phyloP scores from a whole-genome alignment of 768 basidiomycete genomes.

The Naganishia friedmannii region DNA sequence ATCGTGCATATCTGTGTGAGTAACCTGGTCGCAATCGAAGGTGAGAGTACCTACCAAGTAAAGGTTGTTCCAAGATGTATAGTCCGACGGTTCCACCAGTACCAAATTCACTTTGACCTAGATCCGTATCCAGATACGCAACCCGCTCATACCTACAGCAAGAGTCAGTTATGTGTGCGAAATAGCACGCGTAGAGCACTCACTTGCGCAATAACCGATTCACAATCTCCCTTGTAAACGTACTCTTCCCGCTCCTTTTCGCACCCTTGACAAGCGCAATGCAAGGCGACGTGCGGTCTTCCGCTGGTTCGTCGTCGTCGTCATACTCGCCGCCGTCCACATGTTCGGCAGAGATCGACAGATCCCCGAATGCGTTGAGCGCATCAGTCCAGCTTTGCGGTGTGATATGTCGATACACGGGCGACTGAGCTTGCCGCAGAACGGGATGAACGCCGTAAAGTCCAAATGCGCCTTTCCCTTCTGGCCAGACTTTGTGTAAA shows the following conservation, averaged over 20 bases:
- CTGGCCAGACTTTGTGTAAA: conserved; percentile 64
- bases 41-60: conserved; percentile 62
- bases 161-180: not conserved
- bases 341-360: not conserved
- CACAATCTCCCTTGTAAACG: conserved; percentile 69
- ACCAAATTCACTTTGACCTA: conserved; percentile 91
- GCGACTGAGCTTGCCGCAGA: conserved; percentile 35
- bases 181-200: conserved; percentile 53
- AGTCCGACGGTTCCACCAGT: conserved; percentile 80
- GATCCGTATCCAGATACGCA: conserved; percentile 86
- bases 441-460: conserved; percentile 56
- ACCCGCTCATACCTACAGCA: conserved; percentile 67
- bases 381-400: conserved; percentile 42
- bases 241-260: conserved; percentile 86
- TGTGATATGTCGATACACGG: conserved; percentile 43
- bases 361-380: conserved; percentile 44
- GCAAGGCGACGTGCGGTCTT: conserved; percentile 39
- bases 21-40: too few relatives aligned
- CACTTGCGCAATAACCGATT: conserved; percentile 63
- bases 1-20: conserved; percentile 17
- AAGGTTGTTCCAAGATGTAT: conserved; percentile 63
- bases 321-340: not conserved
- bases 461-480: conserved; percentile 51
- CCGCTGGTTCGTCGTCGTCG: conserved; percentile 30
- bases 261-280: conserved; percentile 75